Conservation (phyloP, 257 asterid genomes). For the Henckelia pumila region DNA sequence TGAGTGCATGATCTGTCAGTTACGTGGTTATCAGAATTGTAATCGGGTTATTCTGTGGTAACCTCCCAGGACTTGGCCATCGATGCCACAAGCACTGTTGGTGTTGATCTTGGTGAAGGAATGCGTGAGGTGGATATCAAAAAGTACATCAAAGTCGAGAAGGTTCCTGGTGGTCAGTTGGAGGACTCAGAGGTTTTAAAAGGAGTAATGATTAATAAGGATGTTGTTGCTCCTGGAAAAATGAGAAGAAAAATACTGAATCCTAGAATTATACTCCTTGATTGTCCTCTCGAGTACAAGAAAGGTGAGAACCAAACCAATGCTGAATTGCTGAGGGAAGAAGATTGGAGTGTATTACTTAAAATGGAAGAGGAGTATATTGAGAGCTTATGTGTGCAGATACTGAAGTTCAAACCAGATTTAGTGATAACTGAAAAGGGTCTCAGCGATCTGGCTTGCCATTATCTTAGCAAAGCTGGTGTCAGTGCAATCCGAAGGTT, state of each 20-base stretch:
- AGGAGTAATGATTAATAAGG: constrained; percentile 96
- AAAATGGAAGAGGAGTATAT: constrained; percentile 97
- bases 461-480: constrained; percentile 87
- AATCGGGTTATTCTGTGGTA: constrained; percentile 23
- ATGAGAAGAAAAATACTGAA: constrained; percentile 83
- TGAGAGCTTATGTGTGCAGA: constrained; percentile 67
- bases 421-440: constrained; percentile 90
- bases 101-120: constrained; percentile 91
- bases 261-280: constrained; percentile 92
- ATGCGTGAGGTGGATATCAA: constrained; percentile 90
- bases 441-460: constrained; percentile 88
- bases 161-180: constrained; percentile 93
- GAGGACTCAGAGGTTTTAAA: constrained; percentile 85
- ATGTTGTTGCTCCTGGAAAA: constrained; percentile 97
- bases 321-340: constrained; percentile 87
- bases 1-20: neutral
- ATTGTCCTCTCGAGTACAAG: constrained; percentile 93
- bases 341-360: constrained; percentile 86
- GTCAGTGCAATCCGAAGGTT: constrained; percentile 95
- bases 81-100: constrained; percentile 80
- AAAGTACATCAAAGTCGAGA: constrained; percentile 93
- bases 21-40: neutral
- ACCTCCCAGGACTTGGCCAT: constrained; percentile 79
- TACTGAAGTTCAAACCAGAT: constrained; percentile 83
- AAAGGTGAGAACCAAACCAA: constrained; percentile 98